Percentiles rank a stretch among this genome's conserved stretches.
These are phyloP conservation scores for Lyophyllum atratum DNA, from an alignment of 768 basidiomycete genomes.

Conservation along the genomic window DNA sequence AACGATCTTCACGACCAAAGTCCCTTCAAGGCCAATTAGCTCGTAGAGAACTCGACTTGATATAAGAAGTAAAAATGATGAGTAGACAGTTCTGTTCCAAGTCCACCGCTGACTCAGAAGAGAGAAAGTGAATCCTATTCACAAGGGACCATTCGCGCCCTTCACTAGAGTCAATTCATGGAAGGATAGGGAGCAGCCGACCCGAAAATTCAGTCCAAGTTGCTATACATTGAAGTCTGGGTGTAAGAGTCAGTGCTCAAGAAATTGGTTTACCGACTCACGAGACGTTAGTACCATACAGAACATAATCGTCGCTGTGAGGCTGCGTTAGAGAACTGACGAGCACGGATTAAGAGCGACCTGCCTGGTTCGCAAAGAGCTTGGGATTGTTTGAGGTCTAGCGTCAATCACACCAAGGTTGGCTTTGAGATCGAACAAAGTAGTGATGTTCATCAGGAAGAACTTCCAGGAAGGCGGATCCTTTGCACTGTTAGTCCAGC, in stretches of 20 bases:
- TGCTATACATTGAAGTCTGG: neutral
- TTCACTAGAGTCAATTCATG: constrained; percentile 3
- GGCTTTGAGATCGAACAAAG: constrained; percentile 17
- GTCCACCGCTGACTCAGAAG: too few relatives aligned
- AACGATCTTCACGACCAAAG: too few relatives aligned
- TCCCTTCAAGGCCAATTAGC: too few relatives aligned
- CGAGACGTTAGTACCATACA: constrained; percentile 18
- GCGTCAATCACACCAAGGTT: constrained; percentile 16
- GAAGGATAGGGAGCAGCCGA: constrained; percentile 14
- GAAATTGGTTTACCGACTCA: neutral
- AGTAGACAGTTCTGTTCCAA: too few relatives aligned
- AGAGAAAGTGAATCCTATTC: too few relatives aligned
- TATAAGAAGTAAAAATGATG: too few relatives aligned
- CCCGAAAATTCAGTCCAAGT: constrained; percentile 13
- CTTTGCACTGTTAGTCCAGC: constrained; percentile 10
- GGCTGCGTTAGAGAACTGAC: neutral
- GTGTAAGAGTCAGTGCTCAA: neutral
- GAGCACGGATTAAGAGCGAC: neutral
- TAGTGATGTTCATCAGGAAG: constrained; percentile 21
- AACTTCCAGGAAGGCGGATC: constrained; percentile 14
- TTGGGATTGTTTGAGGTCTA: constrained; percentile 4
- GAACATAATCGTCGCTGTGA: constrained; percentile 17
- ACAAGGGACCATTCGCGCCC: neutral
- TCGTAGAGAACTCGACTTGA: too few relatives aligned
- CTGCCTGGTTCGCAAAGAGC: constrained; percentile 6